Evolutionary conservation across 2,329 filamentous ascomycete genomes (phyloP), one percentile per base, ranked within the genome.

Genomic region (Ophiocordyceps camponoti-leonardi): DNA sequence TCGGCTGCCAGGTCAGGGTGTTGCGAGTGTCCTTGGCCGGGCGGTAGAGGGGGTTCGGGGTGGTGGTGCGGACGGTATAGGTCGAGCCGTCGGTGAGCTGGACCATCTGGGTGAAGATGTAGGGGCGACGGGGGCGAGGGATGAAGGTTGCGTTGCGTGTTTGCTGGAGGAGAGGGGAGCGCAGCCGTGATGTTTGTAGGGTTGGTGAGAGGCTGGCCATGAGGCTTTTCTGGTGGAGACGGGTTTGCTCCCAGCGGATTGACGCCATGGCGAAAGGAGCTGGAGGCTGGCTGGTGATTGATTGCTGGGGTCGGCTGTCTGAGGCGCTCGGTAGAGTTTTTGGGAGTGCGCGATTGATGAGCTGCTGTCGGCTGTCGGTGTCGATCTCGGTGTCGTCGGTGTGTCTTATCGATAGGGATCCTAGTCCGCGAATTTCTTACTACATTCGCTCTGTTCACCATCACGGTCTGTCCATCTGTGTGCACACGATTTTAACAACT

Each of bases 21-120:
- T 96, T 98, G 56, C 86, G 79, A 41, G 82, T 85, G 67, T 98
- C 92, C 65, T 94, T 93, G 49, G 67, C 67, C 47, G 69, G 68
- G 48, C 69, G 68, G 65, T 77, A 73, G 43, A 83, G 61, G 3
- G 74, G 71, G 33, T 64, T 53, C 0, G 86, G 85, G 12, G 77
- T 85, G 12, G 84, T 86, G 22, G 85, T 88, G 59, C 83, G 83
- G 57, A 80, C 73, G 43, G 82, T 79, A 66, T 78, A 96, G 49
- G 88, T 83, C 57, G 78, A 84, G 54, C 92, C 92, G 69, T 98
- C 92, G 39, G 83, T 86, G 51, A 96, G 81, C 45, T 87, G 88
- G 53, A 98, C 73, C 49, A 98, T 76, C 67, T 98, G 92, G n/a
- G 90, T 95, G 72, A 95, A 96, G 53, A 82, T 86, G 72, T 95